These are phyloP conservation scores for Reutealis trisperma DNA, from an alignment of 345 rosid genomes.

Conservation along the genomic window DNA sequence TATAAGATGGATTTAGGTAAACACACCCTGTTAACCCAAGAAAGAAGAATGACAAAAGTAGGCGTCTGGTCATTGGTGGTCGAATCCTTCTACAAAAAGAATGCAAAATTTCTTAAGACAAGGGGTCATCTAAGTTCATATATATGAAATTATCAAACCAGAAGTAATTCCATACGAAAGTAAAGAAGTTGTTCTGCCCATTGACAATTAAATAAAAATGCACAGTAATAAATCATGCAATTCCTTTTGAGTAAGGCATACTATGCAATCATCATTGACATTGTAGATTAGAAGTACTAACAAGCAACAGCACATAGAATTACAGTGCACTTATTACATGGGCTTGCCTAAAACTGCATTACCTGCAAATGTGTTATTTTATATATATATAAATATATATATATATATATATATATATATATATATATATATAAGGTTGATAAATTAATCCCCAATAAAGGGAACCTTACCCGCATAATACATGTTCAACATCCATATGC, in stretches of 20 bases:
- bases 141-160: neutral
- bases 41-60: slow-evolving; percentile 74
- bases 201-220: neutral
- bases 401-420: too few relatives aligned
- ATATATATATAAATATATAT: too few relatives aligned
- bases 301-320: neutral
- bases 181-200: neutral
- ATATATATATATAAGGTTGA: too few relatives aligned
- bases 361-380: too few relatives aligned
- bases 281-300: neutral
- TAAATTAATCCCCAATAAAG: too few relatives aligned
- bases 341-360: too few relatives aligned
- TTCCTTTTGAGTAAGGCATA: neutral
- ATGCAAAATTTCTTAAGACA: neutral
- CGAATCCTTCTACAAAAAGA: slow-evolving; percentile 60
- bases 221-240: neutral
- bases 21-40: slow-evolving; percentile 90
- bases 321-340: too few relatives aligned
- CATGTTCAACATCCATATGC: too few relatives aligned
- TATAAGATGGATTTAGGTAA: neutral
- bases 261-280: neutral
- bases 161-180: neutral
- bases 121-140: too few relatives aligned
- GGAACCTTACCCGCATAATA: too few relatives aligned
- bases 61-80: slow-evolving; percentile 66